Evolutionary conservation across 164 flowering plant species (phyloP).

Genomic region (Kalanchoe fedtschenkoi): DNA sequence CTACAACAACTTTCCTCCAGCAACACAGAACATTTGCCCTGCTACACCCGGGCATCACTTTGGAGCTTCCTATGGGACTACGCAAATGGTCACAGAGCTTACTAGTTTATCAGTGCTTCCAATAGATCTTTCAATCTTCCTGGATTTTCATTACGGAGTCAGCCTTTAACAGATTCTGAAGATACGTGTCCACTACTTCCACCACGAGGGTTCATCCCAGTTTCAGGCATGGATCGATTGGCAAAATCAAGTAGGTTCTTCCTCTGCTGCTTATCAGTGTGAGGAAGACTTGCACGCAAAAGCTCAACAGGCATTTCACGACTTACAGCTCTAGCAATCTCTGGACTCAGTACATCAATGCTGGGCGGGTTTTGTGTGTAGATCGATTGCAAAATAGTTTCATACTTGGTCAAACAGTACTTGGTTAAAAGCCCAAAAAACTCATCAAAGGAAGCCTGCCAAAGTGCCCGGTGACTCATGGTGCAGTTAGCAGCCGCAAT

Average conservation of each 20-base stretch:
- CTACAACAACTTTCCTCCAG: background rate
- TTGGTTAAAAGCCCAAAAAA: slow-evolving; percentile 49
- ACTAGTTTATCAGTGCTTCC: background rate
- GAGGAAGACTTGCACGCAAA: slow-evolving; percentile 48
- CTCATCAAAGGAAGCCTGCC: slow-evolving; percentile 62
- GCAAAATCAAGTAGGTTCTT: slow-evolving; percentile 36
- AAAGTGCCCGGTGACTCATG: slow-evolving; percentile 29
- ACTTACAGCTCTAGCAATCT: slow-evolving; percentile 32
- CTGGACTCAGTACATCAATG: slow-evolving; percentile 20
- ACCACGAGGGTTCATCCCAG: slow-evolving; percentile 17
- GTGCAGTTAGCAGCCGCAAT: slow-evolving; percentile 24
- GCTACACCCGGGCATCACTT: background rate
- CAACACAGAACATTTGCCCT: background rate
- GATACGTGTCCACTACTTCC: slow-evolving; percentile 13
- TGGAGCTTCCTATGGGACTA: background rate
- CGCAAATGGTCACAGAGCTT: background rate
- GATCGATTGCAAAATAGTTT: slow-evolving; percentile 31
- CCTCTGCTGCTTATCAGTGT: slow-evolving; percentile 38
- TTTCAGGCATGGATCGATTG: slow-evolving; percentile 33
- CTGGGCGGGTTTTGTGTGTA: slow-evolving; percentile 13
- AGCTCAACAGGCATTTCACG: slow-evolving; percentile 53
- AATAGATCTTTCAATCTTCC: background rate
- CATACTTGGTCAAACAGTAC: slow-evolving; percentile 48
- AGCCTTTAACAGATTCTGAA: slow-evolving; percentile 15
- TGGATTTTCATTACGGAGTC: background rate